Conservation (phyloP, 495 filamentous ascomycete genomes). For the Aspergillus leporis region DNA sequence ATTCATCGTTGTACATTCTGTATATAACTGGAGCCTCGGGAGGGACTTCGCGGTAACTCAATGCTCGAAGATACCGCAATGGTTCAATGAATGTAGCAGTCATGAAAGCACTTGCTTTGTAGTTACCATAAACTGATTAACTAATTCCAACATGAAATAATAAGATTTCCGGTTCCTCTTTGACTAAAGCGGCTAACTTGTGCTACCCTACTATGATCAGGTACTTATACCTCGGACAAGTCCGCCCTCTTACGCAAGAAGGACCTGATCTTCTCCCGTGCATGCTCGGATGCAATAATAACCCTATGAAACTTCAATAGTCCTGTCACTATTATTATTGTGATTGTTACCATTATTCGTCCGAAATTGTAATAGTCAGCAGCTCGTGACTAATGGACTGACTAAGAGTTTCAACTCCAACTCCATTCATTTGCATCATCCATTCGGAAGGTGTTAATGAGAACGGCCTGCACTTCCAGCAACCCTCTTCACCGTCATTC, state of each 20-base stretch:
- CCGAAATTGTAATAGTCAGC: not conserved
- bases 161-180: not conserved
- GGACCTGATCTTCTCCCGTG: not conserved
- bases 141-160: not conserved
- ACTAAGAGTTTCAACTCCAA: not conserved
- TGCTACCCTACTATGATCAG: not conserved
- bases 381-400: not conserved
- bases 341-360: not conserved
- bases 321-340: not conserved
- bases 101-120: too few species aligned
- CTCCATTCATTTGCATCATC: not conserved
- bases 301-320: not conserved
- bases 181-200: not conserved
- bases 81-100: too few species aligned
- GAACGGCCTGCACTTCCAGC: not conserved
- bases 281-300: too few species aligned
- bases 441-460: not conserved
- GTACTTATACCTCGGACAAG: not conserved
- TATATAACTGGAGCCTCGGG: too few species aligned
- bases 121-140: too few species aligned
- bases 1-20: too few species aligned
- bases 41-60: too few species aligned
- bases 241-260: not conserved
- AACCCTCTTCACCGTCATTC: not conserved
- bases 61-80: too few species aligned